Evolutionary conservation across 1,284 basidiomycete species (phyloP).

Genomic region (Papiliotrema fonsecae): DNA sequence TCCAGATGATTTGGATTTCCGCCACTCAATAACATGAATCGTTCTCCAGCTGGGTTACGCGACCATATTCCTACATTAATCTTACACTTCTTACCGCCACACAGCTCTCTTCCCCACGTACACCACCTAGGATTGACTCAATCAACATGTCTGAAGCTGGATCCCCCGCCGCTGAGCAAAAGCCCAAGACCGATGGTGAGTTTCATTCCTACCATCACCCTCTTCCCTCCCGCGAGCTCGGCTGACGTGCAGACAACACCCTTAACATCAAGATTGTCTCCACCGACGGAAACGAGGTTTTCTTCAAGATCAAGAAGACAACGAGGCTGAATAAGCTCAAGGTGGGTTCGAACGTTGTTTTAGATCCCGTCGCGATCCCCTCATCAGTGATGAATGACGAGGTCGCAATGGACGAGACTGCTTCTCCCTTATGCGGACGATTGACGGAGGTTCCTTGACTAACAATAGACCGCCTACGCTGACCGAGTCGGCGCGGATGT

Average conservation of each 20-base stretch:
- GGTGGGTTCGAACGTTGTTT: slow-evolving; percentile 19
- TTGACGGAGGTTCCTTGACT: too few species aligned
- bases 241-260: slow-evolving; percentile 55
- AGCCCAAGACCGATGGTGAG: slow-evolving; percentile 55
- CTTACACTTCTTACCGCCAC: too few species aligned
- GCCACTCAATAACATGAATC: too few species aligned
- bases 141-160: slow-evolving; percentile 62
- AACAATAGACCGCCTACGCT: slow-evolving; percentile 80
- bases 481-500: slow-evolving; percentile 89
- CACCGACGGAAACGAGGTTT: slow-evolving; percentile 80
- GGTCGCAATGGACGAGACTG: not conserved
- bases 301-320: slow-evolving; percentile 96
- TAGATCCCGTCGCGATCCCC: not conserved
- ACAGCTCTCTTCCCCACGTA: not conserved
- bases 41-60: too few species aligned
- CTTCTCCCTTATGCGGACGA: too few species aligned
- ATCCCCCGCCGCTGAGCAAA: slow-evolving; percentile 49
- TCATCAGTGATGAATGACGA: too few species aligned
- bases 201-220: not conserved
- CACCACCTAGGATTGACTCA: not conserved
- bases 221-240: not conserved
- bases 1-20: too few species aligned
- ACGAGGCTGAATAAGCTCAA: slow-evolving; percentile 86
- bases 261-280: slow-evolving; percentile 83
- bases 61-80: too few species aligned